Conservation (phyloP, 306 rosid genomes). For the Rubus parviflorus region DNA sequence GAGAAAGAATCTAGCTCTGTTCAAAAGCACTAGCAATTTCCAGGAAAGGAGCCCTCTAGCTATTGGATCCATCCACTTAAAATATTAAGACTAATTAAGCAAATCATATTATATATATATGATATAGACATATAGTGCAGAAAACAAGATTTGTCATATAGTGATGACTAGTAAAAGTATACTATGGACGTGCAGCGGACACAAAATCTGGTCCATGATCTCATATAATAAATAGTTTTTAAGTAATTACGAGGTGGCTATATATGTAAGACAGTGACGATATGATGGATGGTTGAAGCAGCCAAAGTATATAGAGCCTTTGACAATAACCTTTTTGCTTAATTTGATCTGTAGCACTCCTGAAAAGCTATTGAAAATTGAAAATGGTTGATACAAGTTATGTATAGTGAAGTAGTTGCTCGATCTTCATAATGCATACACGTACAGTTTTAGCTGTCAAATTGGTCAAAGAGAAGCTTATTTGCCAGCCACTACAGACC, state of each 20-base stretch:
- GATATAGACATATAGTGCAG: slow-evolving; percentile 3
- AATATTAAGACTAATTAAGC: neutral
- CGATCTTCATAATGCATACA: neutral
- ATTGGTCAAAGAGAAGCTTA: slow-evolving; percentile 4
- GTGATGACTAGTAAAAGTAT: neutral
- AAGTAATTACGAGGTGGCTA: neutral
- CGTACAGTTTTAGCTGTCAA: slow-evolving; percentile 1
- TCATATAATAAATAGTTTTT: neutral
- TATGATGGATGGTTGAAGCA: neutral
- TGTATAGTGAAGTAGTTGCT: neutral
- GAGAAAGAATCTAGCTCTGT: neutral
- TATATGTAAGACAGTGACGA: neutral
- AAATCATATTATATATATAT: neutral
- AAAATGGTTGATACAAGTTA: neutral
- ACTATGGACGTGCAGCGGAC: neutral
- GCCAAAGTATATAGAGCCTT: neutral
- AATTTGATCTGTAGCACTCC: neutral
- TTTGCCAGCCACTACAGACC: neutral
- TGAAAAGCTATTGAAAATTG: neutral
- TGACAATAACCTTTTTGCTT: neutral
- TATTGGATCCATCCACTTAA: neutral
- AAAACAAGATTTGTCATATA: slow-evolving; percentile 2
- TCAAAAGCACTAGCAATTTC: slow-evolving; percentile 42
- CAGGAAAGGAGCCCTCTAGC: slow-evolving; percentile 26
- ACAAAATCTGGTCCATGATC: neutral